Evolutionary conservation across 2,329 filamentous ascomycete genomes (phyloP).

Genomic region (Diaporthe caulivora): DNA sequence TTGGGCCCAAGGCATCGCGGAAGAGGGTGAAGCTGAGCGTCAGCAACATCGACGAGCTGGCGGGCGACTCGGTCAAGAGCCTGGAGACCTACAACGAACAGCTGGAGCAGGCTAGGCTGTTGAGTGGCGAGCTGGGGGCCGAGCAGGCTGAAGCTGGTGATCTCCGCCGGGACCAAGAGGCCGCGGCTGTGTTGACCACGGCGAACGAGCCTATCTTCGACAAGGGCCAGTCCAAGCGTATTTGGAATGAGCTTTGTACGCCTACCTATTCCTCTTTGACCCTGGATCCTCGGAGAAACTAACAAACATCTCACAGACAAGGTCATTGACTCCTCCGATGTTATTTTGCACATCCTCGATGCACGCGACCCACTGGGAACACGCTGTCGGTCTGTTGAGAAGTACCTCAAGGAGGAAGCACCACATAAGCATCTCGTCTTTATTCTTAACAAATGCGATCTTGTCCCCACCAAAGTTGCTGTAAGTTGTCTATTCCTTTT

Average conservation of each 20-base stretch:
- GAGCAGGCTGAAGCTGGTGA: constrained; percentile 60
- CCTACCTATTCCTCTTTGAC: constrained; percentile 19
- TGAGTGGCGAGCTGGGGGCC: constrained; percentile 77
- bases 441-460: constrained; percentile 90
- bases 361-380: constrained; percentile 92
- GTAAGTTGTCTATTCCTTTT: constrained; percentile 74
- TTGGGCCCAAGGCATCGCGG: constrained; percentile 92
- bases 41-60: constrained; percentile 84
- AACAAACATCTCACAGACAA: constrained; percentile 68
- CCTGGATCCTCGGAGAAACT: constrained; percentile 8
- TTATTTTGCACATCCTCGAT: constrained; percentile 94
- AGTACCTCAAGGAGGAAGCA: constrained; percentile 92
- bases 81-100: constrained; percentile 86
- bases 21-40: constrained; percentile 93
- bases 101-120: constrained; percentile 80
- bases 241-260: constrained; percentile 89
- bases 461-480: constrained; percentile 91
- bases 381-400: constrained; percentile 89
- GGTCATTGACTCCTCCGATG: constrained; percentile 95
- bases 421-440: constrained; percentile 97
- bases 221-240: constrained; percentile 95
- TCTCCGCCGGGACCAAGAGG: constrained; percentile 52
- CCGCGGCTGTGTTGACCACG: constrained; percentile 64
- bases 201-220: constrained; percentile 90
- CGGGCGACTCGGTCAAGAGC: constrained; percentile 82